Percentiles rank a stretch among this genome's conserved stretches.
These are phyloP conservation scores for Zoysia matrella DNA, from an alignment of 202 grass and related monocot genomes.

Conservation along the genomic window DNA sequence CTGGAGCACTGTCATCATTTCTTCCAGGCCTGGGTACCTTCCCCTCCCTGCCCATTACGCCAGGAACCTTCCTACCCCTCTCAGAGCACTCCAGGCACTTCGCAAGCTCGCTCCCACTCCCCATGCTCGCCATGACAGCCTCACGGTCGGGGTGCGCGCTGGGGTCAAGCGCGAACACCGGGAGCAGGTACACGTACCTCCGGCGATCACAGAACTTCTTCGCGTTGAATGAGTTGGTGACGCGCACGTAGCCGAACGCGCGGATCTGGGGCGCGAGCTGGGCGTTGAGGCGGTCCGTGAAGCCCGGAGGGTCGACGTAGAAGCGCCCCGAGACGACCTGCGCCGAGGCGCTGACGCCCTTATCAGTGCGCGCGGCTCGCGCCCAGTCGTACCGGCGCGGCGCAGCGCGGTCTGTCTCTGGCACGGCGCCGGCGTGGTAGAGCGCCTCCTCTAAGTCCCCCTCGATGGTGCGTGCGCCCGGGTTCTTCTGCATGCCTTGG, in stretches of 20 bases:
- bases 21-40: conserved; percentile 36
- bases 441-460: conserved; percentile 96
- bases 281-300: conserved; percentile 72
- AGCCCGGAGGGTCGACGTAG: conserved; percentile 76
- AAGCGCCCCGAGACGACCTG: conserved; percentile 93
- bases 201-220: conserved; percentile 97
- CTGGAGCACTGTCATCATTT: conserved; percentile 16
- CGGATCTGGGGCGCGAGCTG: conserved; percentile 79
- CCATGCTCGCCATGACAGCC: conserved; percentile 77
- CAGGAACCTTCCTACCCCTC: conserved; percentile 84
- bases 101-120: conserved; percentile 70
- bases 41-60: conserved; percentile 59
- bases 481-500: conserved; percentile 99
- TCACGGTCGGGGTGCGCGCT: conserved; percentile 79
- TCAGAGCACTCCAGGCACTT: conserved; percentile 91
- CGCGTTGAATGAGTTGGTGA: conserved; percentile 85
- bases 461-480: conserved; percentile 90
- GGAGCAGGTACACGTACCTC: conserved; percentile 87
- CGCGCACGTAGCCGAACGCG: conserved; percentile 78
- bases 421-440: conserved; percentile 73
- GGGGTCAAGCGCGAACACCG: conserved; percentile 79
- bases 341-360: conserved; percentile 82
- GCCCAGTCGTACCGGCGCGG: conserved; percentile 83
- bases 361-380: conserved; percentile 87
- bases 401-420: conserved; percentile 59